phyloP scores from a whole-genome alignment of 1,284 basidiomycete genomes.

The Fomitopsis pinicola region DNA sequence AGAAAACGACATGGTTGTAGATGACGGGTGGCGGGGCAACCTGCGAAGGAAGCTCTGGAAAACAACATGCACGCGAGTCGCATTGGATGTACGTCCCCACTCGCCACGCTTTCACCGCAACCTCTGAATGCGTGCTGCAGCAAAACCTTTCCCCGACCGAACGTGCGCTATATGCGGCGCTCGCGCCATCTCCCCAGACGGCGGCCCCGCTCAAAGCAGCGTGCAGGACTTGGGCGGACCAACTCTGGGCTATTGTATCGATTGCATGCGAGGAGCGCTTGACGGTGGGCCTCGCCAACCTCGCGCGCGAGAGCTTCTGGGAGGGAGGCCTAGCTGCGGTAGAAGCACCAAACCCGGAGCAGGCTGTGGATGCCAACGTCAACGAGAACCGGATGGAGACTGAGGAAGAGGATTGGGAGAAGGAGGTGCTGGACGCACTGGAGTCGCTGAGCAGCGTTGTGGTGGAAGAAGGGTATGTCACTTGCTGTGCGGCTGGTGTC shows the following conservation, averaged over 20 bases:
- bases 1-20: constrained; percentile 39
- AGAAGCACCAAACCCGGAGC: constrained; percentile 31
- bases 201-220: constrained; percentile 73
- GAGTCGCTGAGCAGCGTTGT: constrained; percentile 47
- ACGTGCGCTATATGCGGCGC: constrained; percentile 82
- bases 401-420: constrained; percentile 62
- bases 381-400: constrained; percentile 25
- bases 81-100: constrained; percentile 54
- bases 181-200: constrained; percentile 78
- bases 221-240: constrained; percentile 91
- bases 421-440: constrained; percentile 49
- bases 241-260: constrained; percentile 90
- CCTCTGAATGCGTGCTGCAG: constrained; percentile 33
- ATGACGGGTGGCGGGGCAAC: constrained; percentile 66
- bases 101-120: neutral
- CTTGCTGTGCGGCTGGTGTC: no score
- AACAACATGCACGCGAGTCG: constrained; percentile 73
- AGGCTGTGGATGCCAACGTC: constrained; percentile 20
- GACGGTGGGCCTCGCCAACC: constrained; percentile 53
- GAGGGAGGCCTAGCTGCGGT: constrained; percentile 45
- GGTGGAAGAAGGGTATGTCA: constrained; percentile 63
- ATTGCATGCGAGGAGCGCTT: constrained; percentile 82
- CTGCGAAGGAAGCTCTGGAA: constrained; percentile 81
- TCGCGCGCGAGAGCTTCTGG: constrained; percentile 60
- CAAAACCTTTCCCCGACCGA: constrained; percentile 69